Base-by-base conservation (phyloP, 2,329 filamentous ascomycete species). In the Hypoxylon sp. region DNA sequence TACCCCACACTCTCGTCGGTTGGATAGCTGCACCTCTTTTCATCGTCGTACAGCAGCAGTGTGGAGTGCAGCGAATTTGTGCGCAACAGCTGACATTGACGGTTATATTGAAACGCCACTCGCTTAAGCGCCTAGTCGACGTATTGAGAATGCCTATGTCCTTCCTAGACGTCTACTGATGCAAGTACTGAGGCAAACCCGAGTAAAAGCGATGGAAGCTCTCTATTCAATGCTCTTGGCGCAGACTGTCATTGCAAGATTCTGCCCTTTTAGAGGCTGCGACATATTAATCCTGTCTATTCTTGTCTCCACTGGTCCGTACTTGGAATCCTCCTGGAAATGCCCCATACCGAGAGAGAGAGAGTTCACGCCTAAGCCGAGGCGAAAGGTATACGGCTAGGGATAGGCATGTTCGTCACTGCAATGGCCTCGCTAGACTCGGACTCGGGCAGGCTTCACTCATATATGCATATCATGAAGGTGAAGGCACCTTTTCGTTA, bases 31-130 rank as follows among this genome's bases (percentile, higher is more conserved):
- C 69, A 72, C 54, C 65, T 67, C 57, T 42, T 64, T 67, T 65
- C 51, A 59, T 62, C 64, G 70, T 70, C 36, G 68, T 69, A 73
- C 67, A 63, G 67, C 71, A 74, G 68, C 48, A 71, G 71, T 72
- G 71, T 70, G 73, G 73, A 73, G 73, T 75, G 72, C 73, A 75
- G 73, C 73, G 70, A 71, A 70, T 68, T 68, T 53, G 61, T 56
- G 60, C 53, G 62, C 60, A 67, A 68, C 72, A 74, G 64, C 68
- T 74, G 73, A 74, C 72, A 72, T 63, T 42, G 70, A 61, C 53
- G 61, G 51, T 58, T 73, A 68, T 71, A 72, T 74, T 72, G 71
- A 71, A 62, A 70, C 71, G 70, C 71, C 71, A 67, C 67, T 75
- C 73, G 73, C 73, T 74, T 75, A 74, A 72, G 72, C 69, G 68